Evolutionary conservation across 164 flowering plant genomes (phyloP).

Genomic region (Nymphaea colorata): DNA sequence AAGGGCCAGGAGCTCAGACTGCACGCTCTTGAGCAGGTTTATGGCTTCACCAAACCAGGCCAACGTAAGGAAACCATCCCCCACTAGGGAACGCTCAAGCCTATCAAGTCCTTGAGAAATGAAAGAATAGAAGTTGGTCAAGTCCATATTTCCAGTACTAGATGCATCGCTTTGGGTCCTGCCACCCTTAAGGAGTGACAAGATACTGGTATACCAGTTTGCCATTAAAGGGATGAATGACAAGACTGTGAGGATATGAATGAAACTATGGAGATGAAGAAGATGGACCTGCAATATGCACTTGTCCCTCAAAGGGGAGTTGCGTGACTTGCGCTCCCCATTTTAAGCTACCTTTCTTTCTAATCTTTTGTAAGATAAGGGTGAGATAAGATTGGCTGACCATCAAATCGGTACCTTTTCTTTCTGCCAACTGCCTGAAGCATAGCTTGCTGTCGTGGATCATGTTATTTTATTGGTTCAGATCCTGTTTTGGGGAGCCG

Average conservation of each 20-base stretch:
- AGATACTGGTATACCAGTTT: background rate
- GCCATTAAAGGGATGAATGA: no score
- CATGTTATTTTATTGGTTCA: background rate
- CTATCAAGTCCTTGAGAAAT: constrained; percentile 8
- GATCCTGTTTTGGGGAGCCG: background rate
- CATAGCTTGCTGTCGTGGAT: background rate
- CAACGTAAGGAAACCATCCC: constrained; percentile 7
- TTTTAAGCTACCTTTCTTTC: background rate
- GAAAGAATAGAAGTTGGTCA: constrained; percentile 7
- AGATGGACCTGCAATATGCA: background rate
- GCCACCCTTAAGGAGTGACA: background rate
- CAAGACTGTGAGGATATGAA: no score
- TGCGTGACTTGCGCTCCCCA: background rate
- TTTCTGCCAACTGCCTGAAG: background rate
- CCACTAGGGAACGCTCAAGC: constrained; percentile 10
- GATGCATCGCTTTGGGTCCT: background rate
- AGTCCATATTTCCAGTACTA: background rate
- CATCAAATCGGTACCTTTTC: background rate
- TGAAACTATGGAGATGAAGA: background rate
- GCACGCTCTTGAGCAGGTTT: constrained; percentile 11
- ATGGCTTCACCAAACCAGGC: constrained; percentile 13
- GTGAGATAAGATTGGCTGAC: background rate
- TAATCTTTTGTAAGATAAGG: background rate
- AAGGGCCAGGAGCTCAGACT: constrained; percentile 6
- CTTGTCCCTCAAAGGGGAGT: background rate